phyloP scores from a whole-genome alignment of 495 filamentous ascomycete genomes.

The Niebla homalea region DNA sequence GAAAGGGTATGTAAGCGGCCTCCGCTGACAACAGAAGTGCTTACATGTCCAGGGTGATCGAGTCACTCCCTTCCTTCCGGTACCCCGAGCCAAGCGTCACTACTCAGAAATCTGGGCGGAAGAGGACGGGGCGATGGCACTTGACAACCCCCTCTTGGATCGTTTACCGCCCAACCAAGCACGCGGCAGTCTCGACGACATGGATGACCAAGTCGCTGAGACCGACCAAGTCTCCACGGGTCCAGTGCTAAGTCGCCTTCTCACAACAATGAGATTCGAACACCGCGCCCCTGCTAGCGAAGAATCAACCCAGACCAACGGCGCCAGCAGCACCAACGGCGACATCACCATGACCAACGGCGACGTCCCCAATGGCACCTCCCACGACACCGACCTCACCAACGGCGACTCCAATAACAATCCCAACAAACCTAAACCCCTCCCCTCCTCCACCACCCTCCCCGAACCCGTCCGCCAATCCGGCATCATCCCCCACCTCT shows the following conservation, averaged over 20 bases:
- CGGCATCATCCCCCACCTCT: constrained; percentile 41
- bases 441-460: constrained; percentile 54
- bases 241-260: constrained; percentile 69
- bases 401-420: constrained; percentile 28
- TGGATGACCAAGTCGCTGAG: constrained; percentile 74
- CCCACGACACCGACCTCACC: constrained; percentile 28
- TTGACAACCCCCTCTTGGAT: constrained; percentile 47
- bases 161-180: constrained; percentile 66
- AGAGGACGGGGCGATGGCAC: constrained; percentile 66
- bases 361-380: constrained; percentile 37
- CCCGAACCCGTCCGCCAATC: constrained; percentile 42
- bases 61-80: constrained; percentile 67
- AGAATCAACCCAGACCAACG: constrained; percentile 41
- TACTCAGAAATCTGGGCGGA: constrained; percentile 88
- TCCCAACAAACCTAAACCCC: constrained; percentile 28
- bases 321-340: constrained; percentile 34
- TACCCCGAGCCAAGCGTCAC: constrained; percentile 66
- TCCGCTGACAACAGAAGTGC: constrained; percentile 8
- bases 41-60: constrained; percentile 55
- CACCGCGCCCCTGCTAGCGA: constrained; percentile 50
- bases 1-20: constrained; percentile 44
- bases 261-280: constrained; percentile 73
- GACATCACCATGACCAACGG: constrained; percentile 40
- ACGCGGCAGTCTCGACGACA: constrained; percentile 67
- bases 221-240: constrained; percentile 85